Base-by-base conservation (phyloP, 2,329 filamentous ascomycete species). In the Neopestalotiopsis sp. region DNA sequence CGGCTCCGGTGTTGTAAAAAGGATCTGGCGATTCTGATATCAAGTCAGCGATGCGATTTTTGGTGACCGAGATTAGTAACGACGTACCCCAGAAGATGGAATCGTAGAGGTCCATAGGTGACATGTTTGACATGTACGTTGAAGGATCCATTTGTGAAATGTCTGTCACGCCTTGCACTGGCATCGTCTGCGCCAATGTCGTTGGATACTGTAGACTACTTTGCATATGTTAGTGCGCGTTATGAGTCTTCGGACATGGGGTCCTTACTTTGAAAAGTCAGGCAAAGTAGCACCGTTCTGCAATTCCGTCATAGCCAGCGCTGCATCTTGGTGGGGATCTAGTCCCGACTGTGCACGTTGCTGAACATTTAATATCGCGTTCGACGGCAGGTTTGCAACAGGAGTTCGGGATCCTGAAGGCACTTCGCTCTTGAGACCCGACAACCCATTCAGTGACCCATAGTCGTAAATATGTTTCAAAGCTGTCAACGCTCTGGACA, bases 391-490 rank as follows among this genome's bases (percentile, higher is more conserved):
- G 0, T 85, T 82, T 9, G 85, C 85, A 30, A 85, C 86, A 0
- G 81, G 83, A 1, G 79, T 78, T 4, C 81, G 80, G 58, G 82
- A 82, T 13, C 81, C 83, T 4, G 83, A 83, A 32, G 82, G 83
- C 13, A 81, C 81, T 42, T 89, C 86, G 60, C 83, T 82, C 74
- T 85, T 87, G 17, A 85, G 63, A 0, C 74, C 76, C n/a, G 79
- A 78, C 0, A 82, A 80, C 4, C 86, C 87, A 14, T 85, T 81
- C 13, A 91, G 81, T 66, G 84, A 86, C 1, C 89, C 89, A 77
- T 91, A 88, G 74, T 91, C 89, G 74, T 91, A 91, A 1, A 91
- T 91, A 73, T 90, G 91, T 72, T 85, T 88, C 38, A 91, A 80
- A 0, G 89, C 89, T 4, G 84, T 85, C 32, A 91, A 79, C 0